phyloP scores from a whole-genome alignment of 805 yeast species.

The Pichia scutulata region DNA sequence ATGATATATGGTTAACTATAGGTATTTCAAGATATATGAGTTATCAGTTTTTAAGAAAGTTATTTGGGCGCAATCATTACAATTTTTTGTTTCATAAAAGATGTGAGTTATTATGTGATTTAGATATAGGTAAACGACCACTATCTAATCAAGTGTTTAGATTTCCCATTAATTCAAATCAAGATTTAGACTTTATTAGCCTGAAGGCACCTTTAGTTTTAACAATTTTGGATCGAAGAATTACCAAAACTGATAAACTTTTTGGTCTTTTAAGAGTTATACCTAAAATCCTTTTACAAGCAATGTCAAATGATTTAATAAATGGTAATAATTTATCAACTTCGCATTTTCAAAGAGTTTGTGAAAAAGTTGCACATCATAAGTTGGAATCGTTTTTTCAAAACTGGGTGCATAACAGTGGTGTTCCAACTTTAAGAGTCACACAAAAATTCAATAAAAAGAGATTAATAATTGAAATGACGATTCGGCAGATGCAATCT shows the following conservation, averaged over 20 bases:
- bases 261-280: slow-evolving; percentile 87
- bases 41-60: slow-evolving; percentile 51
- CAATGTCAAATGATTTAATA: slow-evolving; percentile 88
- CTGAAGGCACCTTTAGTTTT: slow-evolving; percentile 83
- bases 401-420: slow-evolving; percentile 89
- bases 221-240: slow-evolving; percentile 76
- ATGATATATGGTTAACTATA: slow-evolving; percentile 83
- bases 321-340: slow-evolving; percentile 72
- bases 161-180: slow-evolving; percentile 50
- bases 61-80: slow-evolving; percentile 82
- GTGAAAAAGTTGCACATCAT: slow-evolving; percentile 89
- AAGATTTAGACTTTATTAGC: slow-evolving; percentile 60
- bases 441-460: slow-evolving; percentile 92
- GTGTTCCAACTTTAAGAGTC: slow-evolving; percentile 81
- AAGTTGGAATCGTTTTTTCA: slow-evolving; percentile 76
- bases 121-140: slow-evolving; percentile 75
- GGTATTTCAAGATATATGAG: slow-evolving; percentile 87
- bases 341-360: slow-evolving; percentile 81
- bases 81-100: slow-evolving; percentile 59
- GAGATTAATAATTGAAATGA: slow-evolving; percentile 89
- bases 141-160: slow-evolving; percentile 62
- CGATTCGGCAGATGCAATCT: slow-evolving; percentile 80
- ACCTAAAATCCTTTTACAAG: slow-evolving; percentile 85
- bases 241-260: slow-evolving; percentile 94
- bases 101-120: slow-evolving; percentile 59